Base-by-base conservation (phyloP, 805 yeast genomes). In the Yamadazyma sp. region DNA sequence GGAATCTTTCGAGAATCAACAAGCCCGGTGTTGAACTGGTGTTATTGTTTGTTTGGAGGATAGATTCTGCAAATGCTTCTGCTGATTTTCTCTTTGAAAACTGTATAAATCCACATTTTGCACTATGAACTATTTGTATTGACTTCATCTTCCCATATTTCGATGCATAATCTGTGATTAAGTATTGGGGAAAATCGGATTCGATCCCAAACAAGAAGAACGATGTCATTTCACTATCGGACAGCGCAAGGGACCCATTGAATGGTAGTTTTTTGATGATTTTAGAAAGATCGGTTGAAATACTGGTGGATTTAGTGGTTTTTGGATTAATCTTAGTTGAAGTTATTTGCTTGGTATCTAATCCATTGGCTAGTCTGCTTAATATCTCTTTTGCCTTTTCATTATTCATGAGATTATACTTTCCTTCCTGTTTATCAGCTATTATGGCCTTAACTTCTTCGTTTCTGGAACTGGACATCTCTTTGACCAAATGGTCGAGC, bases 201-300 rank as follows among this genome's bases (percentile, higher is more conserved):
- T 74, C 80, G 13, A 86, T 65, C 1, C 96, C 96, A 58, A 80
- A 85, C 13, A 88, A 51, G 52, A 88, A 87, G 35, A 87, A 73
- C 0, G 88, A 72, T 34, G 67, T 70, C n/a, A 75, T 49, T 0
- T 56, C 47, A 18, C 13, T 25, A 3, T 28, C n/a, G 18, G 23
- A 7, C 6, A 11, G 17, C 4, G 50, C 40, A 7, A 81, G 52
- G n/a, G 72, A 67, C 1, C 84, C 86, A 27, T 76, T 76, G 38
- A 84, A 70, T 0, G 95, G 95, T n/a, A 87, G 60, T 44, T 73
- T 75, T 16, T 77, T 58, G 22, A 80, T 60, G 0, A 80, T 46
- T 49, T 72, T 75, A 7, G 75, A 52, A 1, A 82, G 60, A 27
- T 80, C 85, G 1, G 29, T n/a, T 7, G 40, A 17, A 5, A 40